Conservation (phyloP, 495 filamentous ascomycete species). For the Podospora conica region DNA sequence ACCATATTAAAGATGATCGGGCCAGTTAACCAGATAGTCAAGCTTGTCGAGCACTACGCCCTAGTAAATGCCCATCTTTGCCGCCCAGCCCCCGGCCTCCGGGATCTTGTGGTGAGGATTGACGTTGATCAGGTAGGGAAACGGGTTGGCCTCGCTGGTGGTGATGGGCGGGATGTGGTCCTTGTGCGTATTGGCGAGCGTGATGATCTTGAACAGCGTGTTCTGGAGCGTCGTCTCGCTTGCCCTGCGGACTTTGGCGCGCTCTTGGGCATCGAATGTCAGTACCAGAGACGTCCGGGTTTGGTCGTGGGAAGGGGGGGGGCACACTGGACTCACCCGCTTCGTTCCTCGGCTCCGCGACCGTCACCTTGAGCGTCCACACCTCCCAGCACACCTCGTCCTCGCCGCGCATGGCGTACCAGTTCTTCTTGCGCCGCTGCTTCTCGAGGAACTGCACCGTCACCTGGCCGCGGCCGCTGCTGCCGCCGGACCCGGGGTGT, state of each 20-base stretch:
- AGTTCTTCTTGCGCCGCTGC: constrained; percentile 65
- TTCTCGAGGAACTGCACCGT: constrained; percentile 94
- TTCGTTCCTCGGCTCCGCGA: constrained; percentile 83
- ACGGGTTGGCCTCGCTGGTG: constrained; percentile 85
- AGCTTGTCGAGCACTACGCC: not conserved
- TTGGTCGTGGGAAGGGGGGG: not conserved
- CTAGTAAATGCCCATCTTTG: constrained; percentile 71
- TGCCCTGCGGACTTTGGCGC: constrained; percentile 76
- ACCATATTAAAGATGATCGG: not conserved
- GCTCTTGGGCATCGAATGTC: constrained; percentile 57
- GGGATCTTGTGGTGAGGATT: constrained; percentile 27
- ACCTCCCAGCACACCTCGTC: constrained; percentile 96
- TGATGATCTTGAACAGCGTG: constrained; percentile 80
- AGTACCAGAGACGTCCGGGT: no score
- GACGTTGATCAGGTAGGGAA: constrained; percentile 86
- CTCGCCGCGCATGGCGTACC: constrained; percentile 71
- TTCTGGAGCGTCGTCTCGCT: constrained; percentile 83
- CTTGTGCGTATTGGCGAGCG: constrained; percentile 77
- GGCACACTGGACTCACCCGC: constrained; percentile 53
- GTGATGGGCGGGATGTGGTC: constrained; percentile 98
- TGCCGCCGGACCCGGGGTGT: constrained; percentile 20
- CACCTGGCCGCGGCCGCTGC: constrained; percentile 67
- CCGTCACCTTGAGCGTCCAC: constrained; percentile 87
- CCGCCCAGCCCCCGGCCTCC: constrained; percentile 51
- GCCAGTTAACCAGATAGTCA: not conserved